Conservation (phyloP, 768 basidiomycete genomes). For the Phallus indusiatus region DNA sequence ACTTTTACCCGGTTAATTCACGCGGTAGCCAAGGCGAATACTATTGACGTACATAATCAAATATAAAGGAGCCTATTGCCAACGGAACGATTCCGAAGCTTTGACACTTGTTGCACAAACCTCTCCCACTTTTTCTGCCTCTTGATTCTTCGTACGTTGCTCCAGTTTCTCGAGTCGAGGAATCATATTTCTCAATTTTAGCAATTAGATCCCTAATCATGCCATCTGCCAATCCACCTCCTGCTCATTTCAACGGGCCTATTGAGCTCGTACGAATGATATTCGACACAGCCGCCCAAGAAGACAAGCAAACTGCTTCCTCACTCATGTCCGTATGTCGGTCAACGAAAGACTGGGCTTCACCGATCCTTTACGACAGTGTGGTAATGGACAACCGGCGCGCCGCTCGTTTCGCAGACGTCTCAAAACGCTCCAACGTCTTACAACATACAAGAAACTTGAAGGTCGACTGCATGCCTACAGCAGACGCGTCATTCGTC, state of each 20-base stretch:
- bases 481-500: background rate
- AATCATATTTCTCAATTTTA: no score
- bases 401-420: background rate
- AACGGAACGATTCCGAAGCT: background rate
- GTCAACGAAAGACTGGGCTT: slow-evolving; percentile 1
- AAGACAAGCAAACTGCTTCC: slow-evolving; percentile 3
- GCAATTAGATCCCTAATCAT: background rate
- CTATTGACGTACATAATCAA: background rate
- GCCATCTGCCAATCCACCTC: background rate
- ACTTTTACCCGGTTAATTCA: background rate
- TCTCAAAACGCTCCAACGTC: background rate
- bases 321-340: slow-evolving; percentile 2
- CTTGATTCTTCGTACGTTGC: background rate
- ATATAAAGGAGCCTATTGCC: background rate
- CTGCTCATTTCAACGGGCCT: slow-evolving; percentile 3
- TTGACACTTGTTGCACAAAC: background rate
- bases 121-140: background rate
- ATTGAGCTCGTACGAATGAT: slow-evolving; percentile 4
- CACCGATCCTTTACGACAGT: slow-evolving; percentile 4
- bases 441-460: background rate
- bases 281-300: slow-evolving; percentile 7
- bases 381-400: slow-evolving; percentile 5
- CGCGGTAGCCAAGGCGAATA: background rate
- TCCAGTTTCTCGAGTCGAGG: no score
- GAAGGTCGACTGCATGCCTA: background rate